Evolutionary conservation across 768 basidiomycete species (phyloP).

Genomic region (Tephrocybe sp.): DNA sequence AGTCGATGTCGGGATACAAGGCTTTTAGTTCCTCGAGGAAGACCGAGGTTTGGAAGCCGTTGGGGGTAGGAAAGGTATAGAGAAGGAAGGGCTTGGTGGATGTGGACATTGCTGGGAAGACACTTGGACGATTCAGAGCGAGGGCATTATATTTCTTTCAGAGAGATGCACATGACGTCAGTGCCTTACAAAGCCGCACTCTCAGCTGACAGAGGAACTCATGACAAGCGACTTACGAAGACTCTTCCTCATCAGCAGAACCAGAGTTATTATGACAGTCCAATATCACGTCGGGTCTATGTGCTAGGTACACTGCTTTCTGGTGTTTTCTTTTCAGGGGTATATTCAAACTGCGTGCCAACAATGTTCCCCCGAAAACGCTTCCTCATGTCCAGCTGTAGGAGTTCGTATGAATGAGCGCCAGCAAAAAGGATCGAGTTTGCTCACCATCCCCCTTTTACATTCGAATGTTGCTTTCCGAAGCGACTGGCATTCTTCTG

Average conservation of each 20-base stretch:
- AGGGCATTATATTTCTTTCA: not conserved
- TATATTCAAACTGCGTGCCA: conserved; percentile 49
- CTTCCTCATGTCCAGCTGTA: conserved; percentile 81
- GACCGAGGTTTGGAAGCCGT: conserved; percentile 50
- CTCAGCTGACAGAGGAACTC: conserved; percentile 1
- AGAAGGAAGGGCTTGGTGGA: conserved; percentile 43
- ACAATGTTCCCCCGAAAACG: conserved; percentile 73
- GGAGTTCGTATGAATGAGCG: not conserved
- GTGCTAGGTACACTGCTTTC: conserved; percentile 13
- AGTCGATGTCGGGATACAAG: conserved; percentile 45
- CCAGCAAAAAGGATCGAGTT: not conserved
- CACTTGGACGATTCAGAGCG: not conserved
- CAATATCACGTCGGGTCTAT: too few species aligned
- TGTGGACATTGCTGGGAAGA: conserved; percentile 31
- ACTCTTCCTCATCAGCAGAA: not conserved
- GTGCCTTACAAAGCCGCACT: conserved; percentile 3
- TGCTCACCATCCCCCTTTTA: conserved; percentile 81
- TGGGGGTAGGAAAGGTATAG: conserved; percentile 59
- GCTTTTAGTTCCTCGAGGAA: conserved; percentile 63
- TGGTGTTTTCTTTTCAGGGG: conserved; percentile 23
- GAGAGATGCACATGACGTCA: not conserved
- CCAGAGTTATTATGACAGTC: too few species aligned
- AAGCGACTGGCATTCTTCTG: conserved; percentile 75
- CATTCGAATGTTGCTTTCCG: conserved; percentile 86
- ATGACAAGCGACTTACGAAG: conserved; percentile 1